A percentile compares a stretch with the other conserved stretches of the same genome.
These are phyloP conservation scores for Aspergillus tamarii DNA, from an alignment of 2,329 filamentous ascomycete genomes.

Conservation along the genomic window DNA sequence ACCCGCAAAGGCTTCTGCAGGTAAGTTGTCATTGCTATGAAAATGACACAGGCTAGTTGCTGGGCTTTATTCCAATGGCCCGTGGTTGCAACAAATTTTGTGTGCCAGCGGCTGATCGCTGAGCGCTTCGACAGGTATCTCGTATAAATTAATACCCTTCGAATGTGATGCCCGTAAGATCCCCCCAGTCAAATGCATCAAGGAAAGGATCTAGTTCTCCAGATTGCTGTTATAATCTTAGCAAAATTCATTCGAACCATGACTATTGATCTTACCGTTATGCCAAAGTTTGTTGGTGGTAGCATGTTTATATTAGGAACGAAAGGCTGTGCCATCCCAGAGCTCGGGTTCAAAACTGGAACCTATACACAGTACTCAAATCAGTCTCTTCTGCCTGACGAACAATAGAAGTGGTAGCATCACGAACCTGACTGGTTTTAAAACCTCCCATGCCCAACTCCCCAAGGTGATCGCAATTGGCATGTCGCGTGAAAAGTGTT, in stretches of 20 bases:
- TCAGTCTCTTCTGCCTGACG: background rate
- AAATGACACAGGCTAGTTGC: background rate
- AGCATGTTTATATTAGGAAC: slow-evolving; percentile 28
- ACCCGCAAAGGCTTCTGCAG: background rate
- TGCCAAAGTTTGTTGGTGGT: slow-evolving; percentile 26
- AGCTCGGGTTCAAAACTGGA: slow-evolving; percentile 25
- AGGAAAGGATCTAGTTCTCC: slow-evolving; percentile 38
- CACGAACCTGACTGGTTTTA: slow-evolving; percentile 33
- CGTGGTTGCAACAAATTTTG: background rate
- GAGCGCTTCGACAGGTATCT: background rate
- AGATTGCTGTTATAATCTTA: slow-evolving; percentile 25
- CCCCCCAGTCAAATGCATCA: slow-evolving; percentile 40
- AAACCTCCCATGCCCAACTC: slow-evolving; percentile 34
- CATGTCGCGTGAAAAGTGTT: slow-evolving; percentile 38
- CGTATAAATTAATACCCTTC: slow-evolving; percentile 15
- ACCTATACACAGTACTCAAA: slow-evolving; percentile 13
- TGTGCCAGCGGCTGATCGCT: background rate
- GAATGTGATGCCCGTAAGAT: slow-evolving; percentile 34
- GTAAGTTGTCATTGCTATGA: background rate
- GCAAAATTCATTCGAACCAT: background rate
- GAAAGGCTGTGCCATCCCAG: slow-evolving; percentile 26
- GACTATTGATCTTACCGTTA: slow-evolving; percentile 25
- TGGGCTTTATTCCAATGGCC: background rate
- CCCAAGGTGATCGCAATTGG: slow-evolving; percentile 37
- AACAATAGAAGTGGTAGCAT: background rate